Conservation (phyloP, 495 filamentous ascomycete genomes). For the Friedmanniomyces endolithicus region DNA sequence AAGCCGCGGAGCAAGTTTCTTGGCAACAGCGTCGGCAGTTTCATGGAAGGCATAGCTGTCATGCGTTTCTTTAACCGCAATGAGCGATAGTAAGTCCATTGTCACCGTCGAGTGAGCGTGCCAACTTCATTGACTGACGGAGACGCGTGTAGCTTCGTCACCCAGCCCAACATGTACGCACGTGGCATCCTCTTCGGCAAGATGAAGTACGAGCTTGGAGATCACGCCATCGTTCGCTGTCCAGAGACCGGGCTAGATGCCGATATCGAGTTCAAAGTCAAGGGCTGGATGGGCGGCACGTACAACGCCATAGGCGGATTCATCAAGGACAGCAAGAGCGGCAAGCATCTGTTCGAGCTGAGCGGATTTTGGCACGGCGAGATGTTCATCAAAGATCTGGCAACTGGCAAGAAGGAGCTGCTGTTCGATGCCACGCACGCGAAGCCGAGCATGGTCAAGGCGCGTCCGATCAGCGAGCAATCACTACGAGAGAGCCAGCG, state of each 20-base stretch:
- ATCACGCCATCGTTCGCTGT: constrained; percentile 90
- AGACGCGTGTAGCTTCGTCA: constrained; percentile 52
- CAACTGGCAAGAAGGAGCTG: constrained; percentile 71
- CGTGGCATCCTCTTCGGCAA: constrained; percentile 94
- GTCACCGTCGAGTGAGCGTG: neutral
- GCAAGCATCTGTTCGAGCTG: constrained; percentile 76
- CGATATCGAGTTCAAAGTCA: constrained; percentile 97
- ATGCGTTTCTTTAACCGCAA: constrained; percentile 70
- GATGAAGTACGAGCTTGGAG: constrained; percentile 98
- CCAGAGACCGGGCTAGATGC: constrained; percentile 75
- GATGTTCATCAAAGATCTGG: constrained; percentile 75
- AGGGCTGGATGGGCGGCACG: constrained; percentile 90
- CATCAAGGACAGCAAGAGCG: constrained; percentile 81
- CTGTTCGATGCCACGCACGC: constrained; percentile 76
- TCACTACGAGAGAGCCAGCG: constrained; percentile 80
- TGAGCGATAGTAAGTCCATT: constrained; percentile 69
- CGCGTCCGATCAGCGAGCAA: constrained; percentile 73
- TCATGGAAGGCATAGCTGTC: constrained; percentile 95
- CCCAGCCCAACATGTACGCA: constrained; percentile 99
- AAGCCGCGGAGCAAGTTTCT: constrained; percentile 96
- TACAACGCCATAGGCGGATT: constrained; percentile 92
- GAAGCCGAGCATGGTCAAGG: constrained; percentile 60
- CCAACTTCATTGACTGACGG: constrained; percentile 1
- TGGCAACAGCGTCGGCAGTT: constrained; percentile 90
- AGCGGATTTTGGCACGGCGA: constrained; percentile 89